These are phyloP conservation scores for Termitomyces sp. DNA, from an alignment of 768 basidiomycete genomes.

Conservation along the genomic window DNA sequence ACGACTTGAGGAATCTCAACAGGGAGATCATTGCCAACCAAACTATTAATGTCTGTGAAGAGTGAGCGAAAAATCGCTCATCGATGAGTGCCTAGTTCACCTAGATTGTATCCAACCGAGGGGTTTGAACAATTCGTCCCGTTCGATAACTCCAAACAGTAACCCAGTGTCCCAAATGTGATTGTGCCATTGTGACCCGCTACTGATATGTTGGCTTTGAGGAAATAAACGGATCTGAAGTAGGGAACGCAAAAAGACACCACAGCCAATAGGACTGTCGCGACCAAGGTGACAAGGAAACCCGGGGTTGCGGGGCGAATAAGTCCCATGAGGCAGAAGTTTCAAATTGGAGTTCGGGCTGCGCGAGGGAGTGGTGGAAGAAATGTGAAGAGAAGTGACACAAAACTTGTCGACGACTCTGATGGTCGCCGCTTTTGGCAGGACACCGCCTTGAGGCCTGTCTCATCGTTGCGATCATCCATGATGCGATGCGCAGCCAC, in stretches of 20 bases:
- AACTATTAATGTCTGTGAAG: slow-evolving; percentile 67
- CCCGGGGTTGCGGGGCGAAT: slow-evolving; percentile 89
- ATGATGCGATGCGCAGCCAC: not conserved
- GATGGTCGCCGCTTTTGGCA: not conserved
- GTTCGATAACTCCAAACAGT: slow-evolving; percentile 61
- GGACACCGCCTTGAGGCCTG: not conserved
- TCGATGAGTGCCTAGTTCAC: slow-evolving; percentile 41
- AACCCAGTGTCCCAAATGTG: slow-evolving; percentile 88
- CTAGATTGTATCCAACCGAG: slow-evolving; percentile 81
- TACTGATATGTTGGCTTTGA: slow-evolving; percentile 62
- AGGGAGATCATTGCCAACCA: slow-evolving; percentile 64
- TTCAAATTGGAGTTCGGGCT: not conserved
- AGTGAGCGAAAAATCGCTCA: slow-evolving; percentile 6
- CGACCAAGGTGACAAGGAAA: slow-evolving; percentile 76
- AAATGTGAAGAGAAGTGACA: not conserved
- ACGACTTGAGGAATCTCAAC: slow-evolving; percentile 77
- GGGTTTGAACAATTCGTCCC: slow-evolving; percentile 74
- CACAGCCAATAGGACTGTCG: slow-evolving; percentile 74
- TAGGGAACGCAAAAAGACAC: slow-evolving; percentile 91
- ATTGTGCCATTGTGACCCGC: slow-evolving; percentile 53
- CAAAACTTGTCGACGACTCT: not conserved
- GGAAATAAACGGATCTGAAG: slow-evolving; percentile 87
- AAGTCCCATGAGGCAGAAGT: slow-evolving; percentile 45
- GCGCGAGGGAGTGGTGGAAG: not conserved
- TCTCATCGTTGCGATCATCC: not conserved